These are phyloP conservation scores for Comarum palustre DNA, from an alignment of 306 rosid species.

Conservation along the genomic window DNA sequence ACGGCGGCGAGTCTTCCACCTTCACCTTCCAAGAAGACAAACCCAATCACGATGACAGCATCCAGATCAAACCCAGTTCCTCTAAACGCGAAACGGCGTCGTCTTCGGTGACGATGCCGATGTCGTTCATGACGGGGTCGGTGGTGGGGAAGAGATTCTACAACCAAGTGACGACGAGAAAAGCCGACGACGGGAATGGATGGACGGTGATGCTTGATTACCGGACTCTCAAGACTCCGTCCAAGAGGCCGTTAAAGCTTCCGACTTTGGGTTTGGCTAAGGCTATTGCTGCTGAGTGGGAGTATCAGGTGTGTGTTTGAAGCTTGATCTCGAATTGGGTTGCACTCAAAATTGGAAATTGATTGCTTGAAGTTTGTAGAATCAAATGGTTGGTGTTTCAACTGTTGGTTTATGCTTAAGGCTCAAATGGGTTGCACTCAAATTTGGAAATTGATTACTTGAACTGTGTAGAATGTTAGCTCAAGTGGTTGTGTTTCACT, in stretches of 20 bases:
- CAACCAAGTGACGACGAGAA: conserved; percentile 56
- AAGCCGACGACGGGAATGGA: conserved; percentile 74
- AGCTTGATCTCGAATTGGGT: conserved; percentile 6
- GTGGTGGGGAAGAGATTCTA: conserved; percentile 84
- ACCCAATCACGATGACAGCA: conserved; percentile 24
- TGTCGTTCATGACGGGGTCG: conserved; percentile 90
- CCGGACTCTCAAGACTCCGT: conserved; percentile 79
- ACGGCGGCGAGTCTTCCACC: conserved; percentile 37
- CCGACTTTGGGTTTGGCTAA: conserved; percentile 70
- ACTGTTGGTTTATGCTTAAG: not conserved
- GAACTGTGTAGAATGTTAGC: too few relatives aligned
- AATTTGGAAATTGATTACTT: not conserved
- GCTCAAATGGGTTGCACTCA: conserved; percentile 5
- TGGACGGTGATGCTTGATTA: conserved; percentile 94
- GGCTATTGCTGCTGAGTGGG: conserved; percentile 93
- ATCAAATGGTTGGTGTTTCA: not conserved
- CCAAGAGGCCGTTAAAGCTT: conserved; percentile 83
- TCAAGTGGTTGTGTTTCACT: too few relatives aligned
- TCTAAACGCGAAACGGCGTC: conserved; percentile 32
- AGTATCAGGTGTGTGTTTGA: conserved; percentile 58
- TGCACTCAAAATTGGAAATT: not conserved
- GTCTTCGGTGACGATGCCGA: conserved; percentile 84
- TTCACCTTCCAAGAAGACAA: conserved; percentile 43
- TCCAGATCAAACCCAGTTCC: conserved; percentile 41
- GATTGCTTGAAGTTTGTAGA: not conserved